Percentiles rank a stretch among this genome's conserved stretches.
These are phyloP conservation scores for Apiospora rasikravindrae DNA, from an alignment of 2,329 filamentous ascomycete genomes.

Conservation along the genomic window DNA sequence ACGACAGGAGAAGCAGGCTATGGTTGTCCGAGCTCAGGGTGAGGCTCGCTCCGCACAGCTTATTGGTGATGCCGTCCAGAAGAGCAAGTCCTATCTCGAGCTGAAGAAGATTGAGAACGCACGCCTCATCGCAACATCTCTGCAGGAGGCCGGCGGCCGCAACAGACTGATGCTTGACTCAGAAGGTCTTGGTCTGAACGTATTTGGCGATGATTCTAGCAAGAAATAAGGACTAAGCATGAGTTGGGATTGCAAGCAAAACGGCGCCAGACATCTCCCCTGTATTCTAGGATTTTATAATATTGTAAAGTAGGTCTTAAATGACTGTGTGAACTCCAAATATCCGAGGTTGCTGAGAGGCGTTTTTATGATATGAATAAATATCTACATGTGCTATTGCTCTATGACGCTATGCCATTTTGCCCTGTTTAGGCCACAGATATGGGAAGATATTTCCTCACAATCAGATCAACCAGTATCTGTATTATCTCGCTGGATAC, in stretches of 20 bases:
- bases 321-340: background rate
- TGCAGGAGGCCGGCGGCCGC: slow-evolving; percentile 84
- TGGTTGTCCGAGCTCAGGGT: slow-evolving; percentile 98
- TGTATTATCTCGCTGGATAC: no score
- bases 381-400: background rate
- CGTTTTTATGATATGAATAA: background rate
- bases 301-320: slow-evolving; percentile 34
- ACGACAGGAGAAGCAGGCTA: slow-evolving; percentile 98
- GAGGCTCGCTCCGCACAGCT: slow-evolving; percentile 97
- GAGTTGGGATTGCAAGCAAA: slow-evolving; percentile 28
- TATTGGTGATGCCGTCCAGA: slow-evolving; percentile 99
- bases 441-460: background rate
- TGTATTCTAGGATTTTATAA: slow-evolving; percentile 41
- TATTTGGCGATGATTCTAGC: slow-evolving; percentile 58
- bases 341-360: background rate
- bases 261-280: slow-evolving; percentile 38
- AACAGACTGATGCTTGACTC: slow-evolving; percentile 96
- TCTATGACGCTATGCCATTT: background rate
- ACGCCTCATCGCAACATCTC: slow-evolving; percentile 80
- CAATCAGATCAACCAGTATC: background rate
- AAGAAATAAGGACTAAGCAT: slow-evolving; percentile 48
- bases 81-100: slow-evolving; percentile 95
- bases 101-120: slow-evolving; percentile 98
- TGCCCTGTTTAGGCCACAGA: background rate
- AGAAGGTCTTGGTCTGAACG: slow-evolving; percentile 89